These are phyloP conservation scores for Mastigamoeba balamuthi DNA, from an alignment of 78 protist genomes.

Conservation along the genomic window DNA sequence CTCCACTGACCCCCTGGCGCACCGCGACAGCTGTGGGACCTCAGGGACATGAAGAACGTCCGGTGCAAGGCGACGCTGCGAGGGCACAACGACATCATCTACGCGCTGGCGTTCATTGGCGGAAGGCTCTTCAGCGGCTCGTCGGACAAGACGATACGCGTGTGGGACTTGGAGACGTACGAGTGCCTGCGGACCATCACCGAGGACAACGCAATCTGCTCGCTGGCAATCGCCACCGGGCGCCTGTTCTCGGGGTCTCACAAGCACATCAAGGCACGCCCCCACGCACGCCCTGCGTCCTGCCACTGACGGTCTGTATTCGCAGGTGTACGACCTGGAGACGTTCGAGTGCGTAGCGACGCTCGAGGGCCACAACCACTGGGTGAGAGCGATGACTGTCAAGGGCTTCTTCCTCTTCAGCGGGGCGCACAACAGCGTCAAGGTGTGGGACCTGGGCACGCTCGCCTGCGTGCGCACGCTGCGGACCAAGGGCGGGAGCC, in stretches of 20 bases:
- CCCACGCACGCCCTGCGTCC: too few species aligned
- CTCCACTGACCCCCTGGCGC: too few species aligned
- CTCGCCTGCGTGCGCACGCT: conserved; percentile 23
- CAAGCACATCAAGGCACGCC: conserved; percentile 16
- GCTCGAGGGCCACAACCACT: conserved; percentile 42
- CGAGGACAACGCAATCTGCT: conserved; percentile 36
- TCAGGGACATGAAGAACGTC: conserved; percentile 4
- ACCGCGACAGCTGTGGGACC: too few species aligned
- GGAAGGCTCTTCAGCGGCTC: conserved; percentile 29
- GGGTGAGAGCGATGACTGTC: conserved; percentile 47
- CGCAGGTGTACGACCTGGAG: conserved; percentile 35
- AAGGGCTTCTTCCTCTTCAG: conserved; percentile 8
- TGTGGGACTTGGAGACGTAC: conserved; percentile 32
- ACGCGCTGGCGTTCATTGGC: conserved; percentile 28
- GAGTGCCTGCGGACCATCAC: conserved; percentile 21
- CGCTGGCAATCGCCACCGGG: conserved; percentile 15
- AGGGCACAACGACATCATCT: conserved; percentile 44
- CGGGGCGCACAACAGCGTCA: conserved; percentile 26
- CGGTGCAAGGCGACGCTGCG: conserved; percentile 2
- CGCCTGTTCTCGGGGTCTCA: conserved; percentile 17
- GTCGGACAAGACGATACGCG: conserved; percentile 35
- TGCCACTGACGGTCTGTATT: too few species aligned
- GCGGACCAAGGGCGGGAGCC: conserved; percentile 23
- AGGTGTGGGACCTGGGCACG: conserved; percentile 31
- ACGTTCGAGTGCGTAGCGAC: conserved; percentile 2